These are phyloP conservation scores for Phytophthora hybrid DNA, from an alignment of 352 stramenopile species.

Conservation along the genomic window DNA sequence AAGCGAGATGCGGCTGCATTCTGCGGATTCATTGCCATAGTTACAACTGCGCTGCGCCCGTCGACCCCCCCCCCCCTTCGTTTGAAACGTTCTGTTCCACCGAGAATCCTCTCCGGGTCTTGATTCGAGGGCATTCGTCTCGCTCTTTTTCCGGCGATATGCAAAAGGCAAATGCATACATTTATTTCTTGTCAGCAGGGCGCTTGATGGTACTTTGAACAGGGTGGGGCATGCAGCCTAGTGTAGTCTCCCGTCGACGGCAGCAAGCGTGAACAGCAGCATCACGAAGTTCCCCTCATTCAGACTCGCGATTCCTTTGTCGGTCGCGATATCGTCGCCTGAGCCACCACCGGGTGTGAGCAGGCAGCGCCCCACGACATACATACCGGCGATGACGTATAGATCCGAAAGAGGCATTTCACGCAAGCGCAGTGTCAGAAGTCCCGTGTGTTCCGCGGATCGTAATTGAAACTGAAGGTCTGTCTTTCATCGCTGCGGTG, in stretches of 20 bases:
- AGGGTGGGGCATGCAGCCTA: neutral
- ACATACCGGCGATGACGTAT: constrained; percentile 23
- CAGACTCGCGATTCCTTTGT: neutral
- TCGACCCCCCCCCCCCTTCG: no score
- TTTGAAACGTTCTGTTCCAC: neutral
- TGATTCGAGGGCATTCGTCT: neutral
- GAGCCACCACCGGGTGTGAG: constrained; percentile 1
- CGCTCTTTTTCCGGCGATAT: neutral
- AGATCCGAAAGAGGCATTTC: constrained; percentile 8
- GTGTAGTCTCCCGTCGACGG: neutral
- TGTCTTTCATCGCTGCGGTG: neutral
- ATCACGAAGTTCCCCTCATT: constrained; percentile 24
- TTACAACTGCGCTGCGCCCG: neutral
- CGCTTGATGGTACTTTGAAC: neutral
- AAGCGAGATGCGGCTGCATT: neutral
- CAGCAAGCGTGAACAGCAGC: constrained; percentile 14
- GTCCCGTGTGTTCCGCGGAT: neutral
- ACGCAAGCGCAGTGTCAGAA: neutral
- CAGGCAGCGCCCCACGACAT: constrained; percentile 12
- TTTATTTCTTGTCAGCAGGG: neutral
- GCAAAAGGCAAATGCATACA: neutral
- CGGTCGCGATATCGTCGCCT: neutral
- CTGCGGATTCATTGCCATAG: neutral
- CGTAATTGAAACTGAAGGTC: neutral
- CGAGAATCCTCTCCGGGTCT: neutral